Evolutionary conservation across 2,329 filamentous ascomycete species (phyloP).

Genomic region (Fusarium stilboides): DNA sequence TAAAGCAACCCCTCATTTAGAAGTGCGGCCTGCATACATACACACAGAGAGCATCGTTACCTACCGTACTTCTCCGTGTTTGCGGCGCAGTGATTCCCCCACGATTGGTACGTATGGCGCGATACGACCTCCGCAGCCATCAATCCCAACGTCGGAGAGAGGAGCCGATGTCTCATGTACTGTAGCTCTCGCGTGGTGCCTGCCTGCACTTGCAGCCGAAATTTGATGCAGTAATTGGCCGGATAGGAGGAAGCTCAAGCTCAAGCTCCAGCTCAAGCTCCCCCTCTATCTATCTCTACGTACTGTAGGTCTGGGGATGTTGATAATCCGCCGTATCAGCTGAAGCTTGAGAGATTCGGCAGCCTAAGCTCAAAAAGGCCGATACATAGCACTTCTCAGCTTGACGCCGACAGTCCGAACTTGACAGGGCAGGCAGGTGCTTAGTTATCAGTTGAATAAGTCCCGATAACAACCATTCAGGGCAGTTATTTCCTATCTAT

Average conservation of each 20-base stretch:
- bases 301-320: not conserved
- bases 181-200: conserved; percentile 17
- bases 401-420: conserved; percentile 16
- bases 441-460: conserved; percentile 18
- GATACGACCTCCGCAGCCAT: conserved; percentile 40
- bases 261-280: conserved; percentile 5
- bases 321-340: not conserved
- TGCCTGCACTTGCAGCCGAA: conserved; percentile 29
- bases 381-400: conserved; percentile 13
- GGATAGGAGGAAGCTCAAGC: conserved; percentile 11
- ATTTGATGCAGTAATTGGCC: conserved; percentile 11
- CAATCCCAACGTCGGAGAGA: conserved; percentile 25
- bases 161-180: conserved; percentile 41
- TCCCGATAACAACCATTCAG: conserved; percentile 9
- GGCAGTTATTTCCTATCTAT: conserved; percentile 13
- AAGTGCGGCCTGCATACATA: conserved; percentile 1
- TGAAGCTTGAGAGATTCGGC: not conserved
- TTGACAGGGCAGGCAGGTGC: conserved; percentile 26
- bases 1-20: conserved; percentile 44
- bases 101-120: conserved; percentile 48
- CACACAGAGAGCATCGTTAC: not conserved
- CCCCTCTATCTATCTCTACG: not conserved
- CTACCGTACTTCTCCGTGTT: conserved; percentile 10
- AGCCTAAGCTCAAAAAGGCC: no score
- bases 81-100: conserved; percentile 43